Evolutionary conservation across 1,284 basidiomycete genomes (phyloP), one percentile per base, ranked within the genome.

Genomic region (Marasmius sp.): DNA sequence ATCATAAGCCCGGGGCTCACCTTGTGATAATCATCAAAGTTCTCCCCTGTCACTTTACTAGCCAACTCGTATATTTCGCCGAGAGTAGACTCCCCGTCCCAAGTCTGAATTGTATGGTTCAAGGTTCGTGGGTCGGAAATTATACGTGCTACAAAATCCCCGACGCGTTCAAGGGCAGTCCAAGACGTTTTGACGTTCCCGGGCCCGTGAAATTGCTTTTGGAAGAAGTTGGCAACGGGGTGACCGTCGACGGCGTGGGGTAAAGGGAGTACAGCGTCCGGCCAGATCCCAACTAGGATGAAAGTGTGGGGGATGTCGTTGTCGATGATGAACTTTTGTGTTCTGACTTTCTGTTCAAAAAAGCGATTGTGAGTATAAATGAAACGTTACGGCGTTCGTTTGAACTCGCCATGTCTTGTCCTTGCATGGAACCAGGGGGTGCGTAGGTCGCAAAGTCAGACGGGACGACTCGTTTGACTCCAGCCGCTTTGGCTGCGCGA

Each of bases 401-500:
- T 3, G 41, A 18, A 59, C 45, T 12, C 6, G 53, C 58, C 7
- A 7, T 7, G 27, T 59, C 58, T 1, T 52, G 47, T 10, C 37
- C 7, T n/a, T 18, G 18, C 22, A 53, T 39, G 7, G 39, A 4
- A 2, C 58, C 58, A 2, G 33, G 22, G 12, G 48, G 49, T 2
- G 50, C 48, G n/a, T 36, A 43, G 6, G 49, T 20, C 5, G 27
- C 58, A 53, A 59, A 59, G 14, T 59, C 58, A 36, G 48, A 53
- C 1, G 58, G 58, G 18, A 59, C 58, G 6, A 59, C 20, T 7
- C 58, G 20, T 53, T 59, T 59, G 20, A 59, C 58, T 12, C 50
- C 37, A n/a, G 58, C 58, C 18, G n/a, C 14, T 22, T 59, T 59
- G 16, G 58, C 58, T n/a, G 58, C 58, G 11, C 14, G 12, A 7